Base-by-base conservation (phyloP, 331 rosid species). In the Prunus yedoensis region DNA sequence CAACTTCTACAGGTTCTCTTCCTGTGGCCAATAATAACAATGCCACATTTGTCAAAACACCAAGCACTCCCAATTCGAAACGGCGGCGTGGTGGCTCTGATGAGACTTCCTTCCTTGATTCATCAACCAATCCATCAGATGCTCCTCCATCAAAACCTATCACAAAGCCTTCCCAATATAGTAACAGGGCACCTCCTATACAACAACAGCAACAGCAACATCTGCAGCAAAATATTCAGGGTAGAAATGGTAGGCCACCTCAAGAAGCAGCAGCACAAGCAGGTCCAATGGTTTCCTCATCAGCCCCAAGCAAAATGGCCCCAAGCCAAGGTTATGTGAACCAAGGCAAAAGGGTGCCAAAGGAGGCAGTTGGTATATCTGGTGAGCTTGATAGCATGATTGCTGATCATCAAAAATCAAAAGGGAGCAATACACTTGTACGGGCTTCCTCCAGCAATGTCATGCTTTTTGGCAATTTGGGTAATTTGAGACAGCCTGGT, bases 361-460 rank as follows among this genome's bases (percentile, higher is more conserved):
- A 73, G 78, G 98, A 93, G 52, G 90, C 89, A 54, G 7, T 85
- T 70, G 90, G 95, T 8, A 80, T 93, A 8, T 90, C 96, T 0
- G 98, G 93, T 5, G 98, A 93, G 88, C 96, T 93, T 9, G 96
- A 93, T 11, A 78, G 81, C 76, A 86, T 90, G 86, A 75, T 93
- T 46, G 11, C 75, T 12, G 98, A 90, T 80, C 88, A 87, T 67
- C 96, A 87, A 54, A 90, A 86, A 53, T 16, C 80, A 2, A 80
- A 75, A 49, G 91, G 91, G 54, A 80, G 83, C n/a, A 64, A 74
- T 27, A 79, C 32, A 51, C 80, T 93, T 21, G 87, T 93, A 25
- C 84, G 98, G 10, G 98, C 98, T 62, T 90, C 96, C 5, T 93
- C 98, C 9, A 79, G 95, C 87, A 93, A 93, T 35, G 88, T 93